These are phyloP conservation scores for Ramalina intermedia DNA, from an alignment of 495 filamentous ascomycete species.

Conservation along the genomic window DNA sequence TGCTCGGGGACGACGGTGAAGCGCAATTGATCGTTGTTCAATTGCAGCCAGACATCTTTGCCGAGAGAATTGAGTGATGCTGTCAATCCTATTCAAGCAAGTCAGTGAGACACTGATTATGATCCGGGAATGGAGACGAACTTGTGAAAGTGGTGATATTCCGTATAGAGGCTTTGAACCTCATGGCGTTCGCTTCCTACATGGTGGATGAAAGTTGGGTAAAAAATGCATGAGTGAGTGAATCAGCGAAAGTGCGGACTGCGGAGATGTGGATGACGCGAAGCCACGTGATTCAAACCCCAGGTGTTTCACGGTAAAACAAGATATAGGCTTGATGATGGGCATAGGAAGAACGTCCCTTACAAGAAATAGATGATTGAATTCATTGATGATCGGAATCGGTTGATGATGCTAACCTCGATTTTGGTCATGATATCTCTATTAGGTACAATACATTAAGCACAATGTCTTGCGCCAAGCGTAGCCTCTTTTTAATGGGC, in stretches of 20 bases:
- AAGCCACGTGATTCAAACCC: too few species aligned
- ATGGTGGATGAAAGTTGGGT: too few species aligned
- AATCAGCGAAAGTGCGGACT: too few species aligned
- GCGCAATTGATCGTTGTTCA: slow-evolving; percentile 70
- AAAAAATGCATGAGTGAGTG: too few species aligned
- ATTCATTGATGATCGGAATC: too few species aligned
- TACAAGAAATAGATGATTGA: too few species aligned
- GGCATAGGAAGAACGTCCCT: too few species aligned
- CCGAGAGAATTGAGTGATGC: slow-evolving; percentile 76
- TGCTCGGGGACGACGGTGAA: slow-evolving; percentile 92
- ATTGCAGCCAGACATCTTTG: slow-evolving; percentile 84
- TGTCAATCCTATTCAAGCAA: slow-evolving; percentile 47
- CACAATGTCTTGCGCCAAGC: too few species aligned
- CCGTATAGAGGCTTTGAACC: slow-evolving; percentile 65
- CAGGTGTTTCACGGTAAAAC: too few species aligned
- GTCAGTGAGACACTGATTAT: neutral
- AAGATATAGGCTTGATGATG: too few species aligned
- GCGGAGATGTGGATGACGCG: too few species aligned
- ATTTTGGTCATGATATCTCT: neutral
- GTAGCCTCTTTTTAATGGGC: neutral
- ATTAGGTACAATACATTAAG: slow-evolving; percentile 4
- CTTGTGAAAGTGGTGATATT: slow-evolving; percentile 79
- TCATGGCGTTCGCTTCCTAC: slow-evolving; percentile 33
- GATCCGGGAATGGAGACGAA: slow-evolving; percentile 23
- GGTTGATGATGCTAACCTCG: neutral